phyloP scores from a whole-genome alignment of 768 basidiomycete genomes.

The Saitozyma podzolica region DNA sequence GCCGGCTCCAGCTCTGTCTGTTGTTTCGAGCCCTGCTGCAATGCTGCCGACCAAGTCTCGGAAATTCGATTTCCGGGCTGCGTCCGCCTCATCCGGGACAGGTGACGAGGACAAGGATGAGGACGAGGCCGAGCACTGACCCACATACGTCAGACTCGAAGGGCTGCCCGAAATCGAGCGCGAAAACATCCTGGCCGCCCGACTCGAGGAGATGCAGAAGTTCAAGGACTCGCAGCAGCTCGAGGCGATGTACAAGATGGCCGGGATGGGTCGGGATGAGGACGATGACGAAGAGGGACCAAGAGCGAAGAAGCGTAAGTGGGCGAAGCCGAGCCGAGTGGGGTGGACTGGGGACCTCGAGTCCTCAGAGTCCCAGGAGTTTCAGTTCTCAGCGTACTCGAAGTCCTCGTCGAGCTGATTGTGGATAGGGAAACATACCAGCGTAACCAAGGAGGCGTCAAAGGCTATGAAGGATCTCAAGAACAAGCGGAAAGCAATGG shows the following conservation, averaged over 20 bases:
- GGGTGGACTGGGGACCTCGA: background rate
- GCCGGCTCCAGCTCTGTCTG: background rate
- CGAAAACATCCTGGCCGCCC: slow-evolving; percentile 77
- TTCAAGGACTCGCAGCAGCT: slow-evolving; percentile 70
- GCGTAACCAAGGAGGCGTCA: slow-evolving; percentile 48
- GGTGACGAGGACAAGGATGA: background rate
- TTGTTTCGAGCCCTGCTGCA: no score
- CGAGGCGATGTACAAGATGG: slow-evolving; percentile 61
- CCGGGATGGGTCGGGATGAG: slow-evolving; percentile 28
- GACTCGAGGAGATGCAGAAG: slow-evolving; percentile 77
- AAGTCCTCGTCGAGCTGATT: background rate
- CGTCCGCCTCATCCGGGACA: background rate
- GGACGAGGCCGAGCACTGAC: background rate
- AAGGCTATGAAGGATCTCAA: slow-evolving; percentile 64
- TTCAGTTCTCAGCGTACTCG: no score
- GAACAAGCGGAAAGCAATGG: slow-evolving; percentile 82
- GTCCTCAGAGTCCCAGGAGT: background rate
- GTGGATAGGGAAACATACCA: slow-evolving; percentile 67
- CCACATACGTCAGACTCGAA: slow-evolving; percentile 61
- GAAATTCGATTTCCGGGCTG: background rate
- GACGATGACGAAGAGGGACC: slow-evolving; percentile 51
- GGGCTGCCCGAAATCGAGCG: slow-evolving; percentile 82
- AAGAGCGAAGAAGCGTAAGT: slow-evolving; percentile 75
- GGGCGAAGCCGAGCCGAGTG: background rate
- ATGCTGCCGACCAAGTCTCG: no score